Conservation (phyloP, 176 grass and related monocot genomes). For the Thinopyrum elongatum region DNA sequence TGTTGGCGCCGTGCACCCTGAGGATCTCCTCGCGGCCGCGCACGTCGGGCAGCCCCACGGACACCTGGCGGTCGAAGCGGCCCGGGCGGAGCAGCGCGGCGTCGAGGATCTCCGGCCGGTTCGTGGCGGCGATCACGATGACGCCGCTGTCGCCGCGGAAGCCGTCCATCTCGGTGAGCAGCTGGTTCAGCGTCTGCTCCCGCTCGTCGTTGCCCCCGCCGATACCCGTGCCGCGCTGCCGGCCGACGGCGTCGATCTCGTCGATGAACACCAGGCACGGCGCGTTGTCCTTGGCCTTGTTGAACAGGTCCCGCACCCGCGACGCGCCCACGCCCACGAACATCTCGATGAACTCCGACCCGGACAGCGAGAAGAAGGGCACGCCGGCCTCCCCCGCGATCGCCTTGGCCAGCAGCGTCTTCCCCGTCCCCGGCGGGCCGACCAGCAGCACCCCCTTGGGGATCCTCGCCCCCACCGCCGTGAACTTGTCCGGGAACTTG, state of each 20-base stretch:
- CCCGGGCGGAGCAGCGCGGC: slow-evolving; percentile 66
- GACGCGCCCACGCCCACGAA: slow-evolving; percentile 82
- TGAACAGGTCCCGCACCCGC: slow-evolving; percentile 72
- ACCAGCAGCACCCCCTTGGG: slow-evolving; percentile 73
- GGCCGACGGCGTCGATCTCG: slow-evolving; percentile 78
- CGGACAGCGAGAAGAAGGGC: slow-evolving; percentile 83
- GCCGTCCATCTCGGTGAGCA: slow-evolving; percentile 80
- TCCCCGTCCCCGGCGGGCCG: slow-evolving; percentile 66
- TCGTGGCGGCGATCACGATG: slow-evolving; percentile 73
- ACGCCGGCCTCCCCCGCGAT: slow-evolving; percentile 81
- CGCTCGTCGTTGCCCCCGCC: slow-evolving; percentile 75
- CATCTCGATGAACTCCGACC: slow-evolving; percentile 91
- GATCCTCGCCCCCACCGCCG: slow-evolving; percentile 57
- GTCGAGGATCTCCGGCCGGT: slow-evolving; percentile 79
- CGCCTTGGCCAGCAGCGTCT: slow-evolving; percentile 78
- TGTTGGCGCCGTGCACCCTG: slow-evolving; percentile 62
- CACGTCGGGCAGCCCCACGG: slow-evolving; percentile 64
- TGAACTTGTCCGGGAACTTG: slow-evolving; percentile 59
- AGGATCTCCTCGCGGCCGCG: slow-evolving; percentile 83
- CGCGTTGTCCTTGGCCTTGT: slow-evolving; percentile 60
- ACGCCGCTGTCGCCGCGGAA: slow-evolving; percentile 68
- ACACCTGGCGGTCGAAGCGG: slow-evolving; percentile 70
- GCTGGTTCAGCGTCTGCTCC: slow-evolving; percentile 87
- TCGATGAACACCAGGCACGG: slow-evolving; percentile 82
- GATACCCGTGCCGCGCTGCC: slow-evolving; percentile 63